Conservation (phyloP, 345 rosid genomes). For the Pugionium dolabratum region DNA sequence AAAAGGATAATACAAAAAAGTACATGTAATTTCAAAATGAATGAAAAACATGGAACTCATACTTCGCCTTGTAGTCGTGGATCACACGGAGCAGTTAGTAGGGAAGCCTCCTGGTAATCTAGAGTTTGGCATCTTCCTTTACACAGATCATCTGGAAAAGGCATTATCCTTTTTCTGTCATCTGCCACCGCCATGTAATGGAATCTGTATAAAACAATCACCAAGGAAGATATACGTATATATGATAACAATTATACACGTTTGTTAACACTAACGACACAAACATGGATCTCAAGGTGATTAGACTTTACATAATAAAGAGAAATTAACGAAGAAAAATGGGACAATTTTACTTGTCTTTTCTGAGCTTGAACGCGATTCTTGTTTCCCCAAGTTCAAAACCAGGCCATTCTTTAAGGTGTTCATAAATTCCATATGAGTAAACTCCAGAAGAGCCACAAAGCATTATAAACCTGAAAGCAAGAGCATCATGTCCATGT, state of each 20-base stretch:
- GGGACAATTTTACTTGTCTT: slow-evolving; percentile 64
- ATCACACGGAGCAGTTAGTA: slow-evolving; percentile 70
- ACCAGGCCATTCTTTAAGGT: slow-evolving; percentile 84
- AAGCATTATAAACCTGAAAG: slow-evolving; percentile 82
- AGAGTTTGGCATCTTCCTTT: slow-evolving; percentile 70
- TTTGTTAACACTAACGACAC: neutral
- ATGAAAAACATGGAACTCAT: slow-evolving; percentile 10
- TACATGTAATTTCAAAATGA: slow-evolving; percentile 1
- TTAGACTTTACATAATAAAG: neutral
- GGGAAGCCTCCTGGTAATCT: slow-evolving; percentile 81
- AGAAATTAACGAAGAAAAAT: slow-evolving; percentile 2
- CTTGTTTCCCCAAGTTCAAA: slow-evolving; percentile 85
- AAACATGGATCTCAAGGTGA: slow-evolving; percentile 2
- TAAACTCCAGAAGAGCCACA: slow-evolving; percentile 90
- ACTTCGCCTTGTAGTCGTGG: slow-evolving; percentile 71
- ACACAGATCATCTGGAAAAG: slow-evolving; percentile 78
- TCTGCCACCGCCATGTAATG: slow-evolving; percentile 91
- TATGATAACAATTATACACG: slow-evolving; percentile 25
- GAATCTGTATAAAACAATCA: slow-evolving; percentile 54
- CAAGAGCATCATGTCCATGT: slow-evolving; percentile 31
- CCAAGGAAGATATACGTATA: neutral
- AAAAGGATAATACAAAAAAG: neutral
- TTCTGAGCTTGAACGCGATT: slow-evolving; percentile 89
- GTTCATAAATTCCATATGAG: slow-evolving; percentile 83
- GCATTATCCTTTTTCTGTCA: slow-evolving; percentile 84